phyloP scores from a whole-genome alignment of 2,329 filamentous ascomycete species.

The Aspergillus tamarii region DNA sequence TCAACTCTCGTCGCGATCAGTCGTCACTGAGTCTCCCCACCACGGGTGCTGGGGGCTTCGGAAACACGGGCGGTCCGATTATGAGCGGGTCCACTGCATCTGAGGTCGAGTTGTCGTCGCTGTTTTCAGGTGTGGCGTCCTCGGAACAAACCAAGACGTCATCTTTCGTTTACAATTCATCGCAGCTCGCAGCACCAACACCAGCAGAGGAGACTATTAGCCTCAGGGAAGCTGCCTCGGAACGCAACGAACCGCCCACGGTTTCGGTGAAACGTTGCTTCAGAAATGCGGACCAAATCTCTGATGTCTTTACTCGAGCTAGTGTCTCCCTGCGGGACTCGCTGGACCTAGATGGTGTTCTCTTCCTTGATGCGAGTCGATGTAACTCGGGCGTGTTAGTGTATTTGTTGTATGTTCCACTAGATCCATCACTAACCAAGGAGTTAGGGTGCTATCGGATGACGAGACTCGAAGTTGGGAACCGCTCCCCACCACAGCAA shows the following conservation, averaged over 20 bases:
- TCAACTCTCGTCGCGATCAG: background rate
- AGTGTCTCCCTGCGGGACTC: conserved; percentile 46
- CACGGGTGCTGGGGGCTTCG: background rate
- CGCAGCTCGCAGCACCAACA: background rate
- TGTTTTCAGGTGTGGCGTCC: conserved; percentile 15
- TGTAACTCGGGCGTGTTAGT: conserved; percentile 26
- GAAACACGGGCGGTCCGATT: background rate
- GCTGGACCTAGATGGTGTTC: conserved; percentile 43
- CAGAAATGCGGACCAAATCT: conserved; percentile 11
- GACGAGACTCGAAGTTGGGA: conserved; percentile 28
- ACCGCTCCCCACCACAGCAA: conserved; percentile 20
- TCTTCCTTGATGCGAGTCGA: conserved; percentile 31
- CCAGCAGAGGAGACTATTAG: too few relatives aligned
- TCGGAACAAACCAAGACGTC: conserved; percentile 17
- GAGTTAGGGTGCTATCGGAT: conserved; percentile 17
- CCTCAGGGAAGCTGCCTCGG: conserved; percentile 22
- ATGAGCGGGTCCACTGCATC: conserved; percentile 7
- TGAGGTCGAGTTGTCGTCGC: conserved; percentile 11
- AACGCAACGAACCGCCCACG: conserved; percentile 14
- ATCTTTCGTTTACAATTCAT: background rate
- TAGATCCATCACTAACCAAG: background rate
- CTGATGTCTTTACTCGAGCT: conserved; percentile 46
- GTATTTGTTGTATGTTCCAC: too few relatives aligned
- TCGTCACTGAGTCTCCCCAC: background rate
- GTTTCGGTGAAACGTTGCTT: conserved; percentile 14